These are phyloP conservation scores for Erigeron philadelphicus DNA, from an alignment of 140 eudicot genomes.

Conservation along the genomic window DNA sequence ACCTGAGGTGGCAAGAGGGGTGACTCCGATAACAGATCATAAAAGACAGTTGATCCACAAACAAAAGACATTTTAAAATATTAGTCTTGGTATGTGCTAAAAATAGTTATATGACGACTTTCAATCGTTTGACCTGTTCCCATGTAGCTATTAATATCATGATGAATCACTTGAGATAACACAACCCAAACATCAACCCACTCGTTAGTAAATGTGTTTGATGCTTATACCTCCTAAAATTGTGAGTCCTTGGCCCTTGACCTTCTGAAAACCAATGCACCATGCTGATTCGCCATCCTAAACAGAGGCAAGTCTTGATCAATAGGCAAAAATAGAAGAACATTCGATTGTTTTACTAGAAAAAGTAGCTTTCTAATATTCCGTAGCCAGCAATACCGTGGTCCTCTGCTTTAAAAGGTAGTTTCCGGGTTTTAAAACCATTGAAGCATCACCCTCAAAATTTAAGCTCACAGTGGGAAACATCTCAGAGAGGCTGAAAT, in stretches of 20 bases:
- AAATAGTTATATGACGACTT: no score
- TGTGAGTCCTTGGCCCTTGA: slow-evolving; percentile 62
- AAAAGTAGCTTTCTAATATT: not conserved
- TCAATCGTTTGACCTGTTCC: no score
- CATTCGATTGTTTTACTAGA: not conserved
- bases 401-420: slow-evolving; percentile 20
- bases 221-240: slow-evolving; percentile 73
- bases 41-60: no score
- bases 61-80: no score
- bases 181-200: no score
- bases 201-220: not conserved
- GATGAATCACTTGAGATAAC: no score
- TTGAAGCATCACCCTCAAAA: slow-evolving; percentile 28
- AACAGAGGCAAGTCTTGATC: not conserved
- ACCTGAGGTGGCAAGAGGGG: not conserved
- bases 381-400: slow-evolving; percentile 4
- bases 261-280: slow-evolving; percentile 79
- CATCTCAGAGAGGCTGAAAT: slow-evolving; percentile 19
- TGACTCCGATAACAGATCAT: no score
- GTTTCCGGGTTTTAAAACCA: slow-evolving; percentile 24
- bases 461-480: slow-evolving; percentile 25
- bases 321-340: not conserved
- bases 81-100: no score
- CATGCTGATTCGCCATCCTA: slow-evolving; percentile 78
- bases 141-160: no score